Percentiles rank a stretch among this genome's conserved stretches.
Evolutionary conservation across 169 alveolate species (phyloP).

Genomic region (Babesia caballi): DNA sequence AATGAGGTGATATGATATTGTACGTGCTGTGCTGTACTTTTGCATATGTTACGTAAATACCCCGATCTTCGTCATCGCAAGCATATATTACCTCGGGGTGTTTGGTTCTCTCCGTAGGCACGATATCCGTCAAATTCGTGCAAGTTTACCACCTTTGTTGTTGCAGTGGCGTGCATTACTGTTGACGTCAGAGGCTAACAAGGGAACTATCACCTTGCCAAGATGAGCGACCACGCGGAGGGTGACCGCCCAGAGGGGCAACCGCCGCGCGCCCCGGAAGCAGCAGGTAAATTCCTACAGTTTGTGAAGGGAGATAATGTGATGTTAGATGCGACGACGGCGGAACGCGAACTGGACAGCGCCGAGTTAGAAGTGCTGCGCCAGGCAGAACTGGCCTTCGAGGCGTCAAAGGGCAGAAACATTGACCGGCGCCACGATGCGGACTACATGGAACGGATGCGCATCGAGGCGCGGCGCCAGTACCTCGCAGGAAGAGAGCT

Average conservation of each 20-base stretch:
- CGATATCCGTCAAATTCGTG: no score
- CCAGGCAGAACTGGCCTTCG: slow-evolving; percentile 63
- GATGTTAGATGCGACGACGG: background rate
- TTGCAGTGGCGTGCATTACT: no score
- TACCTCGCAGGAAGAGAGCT: slow-evolving; percentile 91
- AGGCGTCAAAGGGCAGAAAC: slow-evolving; percentile 71
- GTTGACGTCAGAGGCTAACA: no score
- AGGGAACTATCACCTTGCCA: no score
- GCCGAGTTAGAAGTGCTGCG: slow-evolving; percentile 20
- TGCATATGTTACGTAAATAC: no score
- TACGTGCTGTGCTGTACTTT: no score
- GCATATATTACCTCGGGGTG: no score
- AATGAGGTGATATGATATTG: no score
- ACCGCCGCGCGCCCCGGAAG: background rate
- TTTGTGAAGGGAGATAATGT: no score
- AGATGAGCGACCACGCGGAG: background rate
- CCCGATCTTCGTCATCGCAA: no score
- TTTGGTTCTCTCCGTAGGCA: no score
- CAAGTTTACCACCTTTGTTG: no score
- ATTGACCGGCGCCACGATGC: slow-evolving; percentile 64
- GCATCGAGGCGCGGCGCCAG: slow-evolving; percentile 85
- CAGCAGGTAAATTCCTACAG: background rate
- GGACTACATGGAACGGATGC: slow-evolving; percentile 69
- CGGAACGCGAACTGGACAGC: background rate
- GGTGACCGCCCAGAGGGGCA: slow-evolving; percentile 6